These are phyloP conservation scores for Meira nashicola DNA, from an alignment of 1,284 basidiomycete genomes.

Conservation along the genomic window DNA sequence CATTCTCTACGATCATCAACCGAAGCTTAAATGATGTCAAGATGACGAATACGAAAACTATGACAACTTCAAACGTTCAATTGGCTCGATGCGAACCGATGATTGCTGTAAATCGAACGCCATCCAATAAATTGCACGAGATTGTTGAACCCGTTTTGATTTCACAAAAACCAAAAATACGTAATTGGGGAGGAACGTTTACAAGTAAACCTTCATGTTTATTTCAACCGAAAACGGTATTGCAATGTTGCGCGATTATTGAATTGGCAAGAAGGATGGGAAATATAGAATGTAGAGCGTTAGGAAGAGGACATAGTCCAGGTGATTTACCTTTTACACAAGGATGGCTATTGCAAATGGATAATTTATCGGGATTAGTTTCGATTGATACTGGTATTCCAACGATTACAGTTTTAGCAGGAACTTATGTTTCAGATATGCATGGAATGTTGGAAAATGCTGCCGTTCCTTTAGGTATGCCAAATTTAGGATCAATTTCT, in stretches of 20 bases:
- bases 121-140: background rate
- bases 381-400: constrained; percentile 18
- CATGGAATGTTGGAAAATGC: constrained; percentile 61
- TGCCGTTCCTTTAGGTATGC: constrained; percentile 68
- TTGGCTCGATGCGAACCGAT: too few species aligned
- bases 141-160: background rate
- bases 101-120: too few species aligned
- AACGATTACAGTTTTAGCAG: constrained; percentile 37
- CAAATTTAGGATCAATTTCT: constrained; percentile 90
- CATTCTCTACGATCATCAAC: too few species aligned
- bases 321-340: constrained; percentile 64
- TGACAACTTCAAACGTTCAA: too few species aligned
- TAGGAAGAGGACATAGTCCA: constrained; percentile 86
- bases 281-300: constrained; percentile 68
- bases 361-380: constrained; percentile 37
- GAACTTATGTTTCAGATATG: constrained; percentile 53
- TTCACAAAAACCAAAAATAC: constrained; percentile 6
- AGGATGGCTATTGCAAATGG: constrained; percentile 49
- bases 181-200: constrained; percentile 60
- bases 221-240: constrained; percentile 70
- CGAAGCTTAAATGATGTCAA: too few species aligned
- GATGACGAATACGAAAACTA: too few species aligned
- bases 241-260: constrained; percentile 71
- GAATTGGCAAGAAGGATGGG: constrained; percentile 75
- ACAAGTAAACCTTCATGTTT: constrained; percentile 57